Evolutionary conservation across 768 basidiomycete genomes (phyloP).

Genomic region (Tricholoma flavovirens): DNA sequence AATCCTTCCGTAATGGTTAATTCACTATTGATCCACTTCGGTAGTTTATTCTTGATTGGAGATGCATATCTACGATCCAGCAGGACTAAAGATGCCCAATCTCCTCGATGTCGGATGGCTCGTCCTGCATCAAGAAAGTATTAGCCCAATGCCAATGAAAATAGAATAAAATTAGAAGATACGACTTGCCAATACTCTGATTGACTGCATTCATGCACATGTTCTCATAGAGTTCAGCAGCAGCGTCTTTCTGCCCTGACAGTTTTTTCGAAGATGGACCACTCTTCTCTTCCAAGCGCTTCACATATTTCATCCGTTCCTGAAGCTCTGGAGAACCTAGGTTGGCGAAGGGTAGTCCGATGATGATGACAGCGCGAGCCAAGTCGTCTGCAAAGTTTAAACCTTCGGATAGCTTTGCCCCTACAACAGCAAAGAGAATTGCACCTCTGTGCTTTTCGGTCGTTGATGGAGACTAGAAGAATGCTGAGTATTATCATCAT

Average conservation of each 20-base stretch:
- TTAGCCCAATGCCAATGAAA: background rate
- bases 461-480: constrained; percentile 6
- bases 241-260: constrained; percentile 54
- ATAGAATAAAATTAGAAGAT: background rate
- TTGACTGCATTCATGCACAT: constrained; percentile 94
- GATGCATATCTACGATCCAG: constrained; percentile 80
- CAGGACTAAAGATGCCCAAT: constrained; percentile 89
- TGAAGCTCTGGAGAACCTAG: constrained; percentile 84
- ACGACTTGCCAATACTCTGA: constrained; percentile 82
- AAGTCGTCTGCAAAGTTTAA: constrained; percentile 72
- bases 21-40: constrained; percentile 78
- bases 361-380: constrained; percentile 79
- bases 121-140: constrained; percentile 49
- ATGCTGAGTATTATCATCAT: background rate
- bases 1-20: constrained; percentile 58
- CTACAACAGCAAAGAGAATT: constrained; percentile 89
- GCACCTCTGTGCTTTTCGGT: constrained; percentile 53
- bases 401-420: constrained; percentile 96
- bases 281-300: constrained; percentile 45
- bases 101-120: constrained; percentile 84
- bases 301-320: constrained; percentile 89
- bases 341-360: constrained; percentile 93
- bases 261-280: constrained; percentile 22
- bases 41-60: constrained; percentile 74
- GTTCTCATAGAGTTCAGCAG: constrained; percentile 82